Evolutionary conservation across 2,329 filamentous ascomycete genomes (phyloP).

Genomic region (Alternaria dauci): DNA sequence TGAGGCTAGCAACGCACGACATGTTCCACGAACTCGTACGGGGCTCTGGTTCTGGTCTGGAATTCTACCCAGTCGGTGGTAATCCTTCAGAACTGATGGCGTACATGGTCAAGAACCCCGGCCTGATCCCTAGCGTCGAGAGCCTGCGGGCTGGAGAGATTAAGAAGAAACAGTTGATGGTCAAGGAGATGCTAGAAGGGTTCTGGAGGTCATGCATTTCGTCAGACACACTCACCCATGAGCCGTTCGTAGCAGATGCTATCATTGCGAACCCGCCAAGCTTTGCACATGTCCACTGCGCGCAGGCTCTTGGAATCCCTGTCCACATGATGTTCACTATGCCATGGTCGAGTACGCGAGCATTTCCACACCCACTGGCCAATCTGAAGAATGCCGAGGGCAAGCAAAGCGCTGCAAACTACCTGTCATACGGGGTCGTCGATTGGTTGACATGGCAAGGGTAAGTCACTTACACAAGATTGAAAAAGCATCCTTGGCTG

Average conservation of each 20-base stretch:
- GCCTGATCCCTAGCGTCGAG: constrained; percentile 43
- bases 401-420: constrained; percentile 52
- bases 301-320: constrained; percentile 75
- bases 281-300: constrained; percentile 77
- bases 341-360: constrained; percentile 58
- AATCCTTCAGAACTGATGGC: constrained; percentile 56
- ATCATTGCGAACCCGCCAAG: constrained; percentile 82
- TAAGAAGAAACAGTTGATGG: constrained; percentile 39
- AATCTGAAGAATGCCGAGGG: constrained; percentile 51
- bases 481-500: background rate
- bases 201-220: constrained; percentile 45
- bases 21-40: constrained; percentile 25
- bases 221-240: constrained; percentile 39
- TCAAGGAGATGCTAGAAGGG: constrained; percentile 36
- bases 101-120: constrained; percentile 60
- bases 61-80: constrained; percentile 50
- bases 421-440: constrained; percentile 56
- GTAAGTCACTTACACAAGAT: background rate
- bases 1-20: constrained; percentile 38
- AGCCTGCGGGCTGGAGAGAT: constrained; percentile 40
- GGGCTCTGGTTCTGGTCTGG: constrained; percentile 29
- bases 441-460: constrained; percentile 61
- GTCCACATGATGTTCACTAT: constrained; percentile 77
- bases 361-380: constrained; percentile 60
- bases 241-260: constrained; percentile 79